These are phyloP conservation scores for Puccinellia tenuiflora DNA, from an alignment of 176 grass and related monocot species.

Conservation along the genomic window DNA sequence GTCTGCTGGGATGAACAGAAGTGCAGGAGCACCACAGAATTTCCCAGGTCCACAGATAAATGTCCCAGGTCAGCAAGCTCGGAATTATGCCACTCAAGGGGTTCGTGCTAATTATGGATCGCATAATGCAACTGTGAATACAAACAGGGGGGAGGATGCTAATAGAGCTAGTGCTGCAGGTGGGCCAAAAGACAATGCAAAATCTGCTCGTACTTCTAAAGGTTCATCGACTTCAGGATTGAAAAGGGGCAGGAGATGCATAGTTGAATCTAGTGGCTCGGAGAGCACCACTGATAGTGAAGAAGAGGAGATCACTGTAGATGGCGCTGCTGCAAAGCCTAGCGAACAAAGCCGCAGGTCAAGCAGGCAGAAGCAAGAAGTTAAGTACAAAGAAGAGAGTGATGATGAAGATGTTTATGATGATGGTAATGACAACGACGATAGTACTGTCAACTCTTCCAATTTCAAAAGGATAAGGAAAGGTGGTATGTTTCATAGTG, in stretches of 20 bases:
- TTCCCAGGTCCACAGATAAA: conserved; percentile 28
- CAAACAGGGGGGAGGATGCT: conserved; percentile 13
- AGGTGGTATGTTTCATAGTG: conserved; percentile 11
- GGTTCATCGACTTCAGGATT: conserved; percentile 35
- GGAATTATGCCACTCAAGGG: conserved; percentile 26
- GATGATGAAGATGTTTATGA: conserved; percentile 38
- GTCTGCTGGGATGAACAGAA: conserved; percentile 35
- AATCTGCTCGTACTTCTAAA: conserved; percentile 34
- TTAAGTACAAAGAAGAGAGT: conserved; percentile 59
- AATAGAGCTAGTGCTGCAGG: conserved; percentile 19
- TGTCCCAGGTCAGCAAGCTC: conserved; percentile 24
- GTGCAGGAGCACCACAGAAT: conserved; percentile 32
- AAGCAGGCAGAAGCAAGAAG: conserved; percentile 58
- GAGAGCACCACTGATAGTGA: conserved; percentile 41
- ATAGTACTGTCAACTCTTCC: conserved; percentile 24
- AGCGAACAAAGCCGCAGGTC: conserved; percentile 48
- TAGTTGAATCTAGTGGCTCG: conserved; percentile 41
- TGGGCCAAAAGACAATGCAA: conserved; percentile 36
- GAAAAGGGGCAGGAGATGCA: conserved; percentile 52
- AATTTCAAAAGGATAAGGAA: conserved; percentile 38
- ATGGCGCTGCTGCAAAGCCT: conserved; percentile 13
- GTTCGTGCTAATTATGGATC: conserved; percentile 23
- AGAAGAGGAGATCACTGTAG: conserved; percentile 37
- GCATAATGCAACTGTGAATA: conserved; percentile 25
- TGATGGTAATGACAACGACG: conserved; percentile 15